A percentile compares a stretch with the other conserved stretches of the same genome.
phyloP scores from a whole-genome alignment of 2,329 filamentous ascomycete species.

The Fusarium sp. region DNA sequence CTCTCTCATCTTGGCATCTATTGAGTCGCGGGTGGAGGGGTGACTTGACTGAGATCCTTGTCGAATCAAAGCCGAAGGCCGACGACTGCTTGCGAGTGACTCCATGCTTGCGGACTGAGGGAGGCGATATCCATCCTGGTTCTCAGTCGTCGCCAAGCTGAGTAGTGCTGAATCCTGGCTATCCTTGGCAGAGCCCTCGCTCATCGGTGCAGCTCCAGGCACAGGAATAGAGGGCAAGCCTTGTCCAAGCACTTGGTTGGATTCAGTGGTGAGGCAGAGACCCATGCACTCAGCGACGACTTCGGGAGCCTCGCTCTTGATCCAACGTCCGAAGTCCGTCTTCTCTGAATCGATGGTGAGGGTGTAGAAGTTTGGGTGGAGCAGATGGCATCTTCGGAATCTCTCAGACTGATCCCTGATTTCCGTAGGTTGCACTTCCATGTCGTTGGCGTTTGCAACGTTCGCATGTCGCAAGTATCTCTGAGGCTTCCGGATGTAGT shows the following conservation, averaged over 20 bases:
- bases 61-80: conserved; percentile 53
- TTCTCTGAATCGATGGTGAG: conserved; percentile 84
- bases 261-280: conserved; percentile 60
- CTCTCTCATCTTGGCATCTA: conserved; percentile 50
- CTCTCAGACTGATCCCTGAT: conserved; percentile 81
- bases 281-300: conserved; percentile 84
- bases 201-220: conserved; percentile 36
- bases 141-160: conserved; percentile 50
- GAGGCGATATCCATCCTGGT: conserved; percentile 62
- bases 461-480: conserved; percentile 81
- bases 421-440: conserved; percentile 82
- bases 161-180: conserved; percentile 55
- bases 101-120: conserved; percentile 64
- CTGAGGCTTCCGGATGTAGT: conserved; percentile 85
- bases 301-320: conserved; percentile 82
- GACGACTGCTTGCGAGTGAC: conserved; percentile 54
- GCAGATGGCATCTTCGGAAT: conserved; percentile 77
- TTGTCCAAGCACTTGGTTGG: conserved; percentile 41
- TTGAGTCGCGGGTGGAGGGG: conserved; percentile 59
- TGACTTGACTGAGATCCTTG: conserved; percentile 63
- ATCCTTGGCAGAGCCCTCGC: conserved; percentile 49
- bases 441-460: conserved; percentile 75
- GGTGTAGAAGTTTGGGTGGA: conserved; percentile 88
- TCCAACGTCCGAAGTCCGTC: conserved; percentile 80
- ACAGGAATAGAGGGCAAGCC: conserved; percentile 38